Base-by-base conservation (phyloP, 2,329 filamentous ascomycete species). In the Xylariaceae sp. region DNA sequence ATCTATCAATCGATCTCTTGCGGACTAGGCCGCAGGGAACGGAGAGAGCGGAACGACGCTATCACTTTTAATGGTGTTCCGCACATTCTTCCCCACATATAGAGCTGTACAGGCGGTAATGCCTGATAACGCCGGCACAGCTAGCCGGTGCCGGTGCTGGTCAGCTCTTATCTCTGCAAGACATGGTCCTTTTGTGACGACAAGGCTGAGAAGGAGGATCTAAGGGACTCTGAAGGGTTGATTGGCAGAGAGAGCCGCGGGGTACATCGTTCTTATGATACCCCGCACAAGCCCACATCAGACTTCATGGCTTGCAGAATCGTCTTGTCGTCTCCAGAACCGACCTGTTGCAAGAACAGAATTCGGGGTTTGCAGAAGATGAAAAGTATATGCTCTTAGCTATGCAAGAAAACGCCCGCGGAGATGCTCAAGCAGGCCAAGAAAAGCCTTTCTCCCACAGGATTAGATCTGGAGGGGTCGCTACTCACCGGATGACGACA, bases 401-500 rank as follows among this genome's bases (percentile, higher is more conserved):
- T n/a, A n/a, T n/a, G n/a, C n/a, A 36, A 26, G 33, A 42, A 29
- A 45, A 24, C 35, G 43, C 36, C 59, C 56, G 62, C 61, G 63
- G 61, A 63, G 56, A 60, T 64, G 49, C 32, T 57, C 24, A 20
- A 53, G 3, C 15, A 35, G 23, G 35, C 30, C 27, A 45, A 54
- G 32, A 29, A 37, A n/a, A n/a, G n/a, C n/a, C n/a, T n/a, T n/a
- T n/a, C n/a, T n/a, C n/a, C n/a, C n/a, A n/a, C n/a, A n/a, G n/a
- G n/a, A n/a, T n/a, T n/a, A n/a, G n/a, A n/a, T n/a, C n/a, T 48
- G 18, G 53, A 53, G 58, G 53, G 53, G 40, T 36, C 42, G 40
- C 16, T 56, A 54, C 41, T 58, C 37, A 51, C 53, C 29, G 57
- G 54, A 57, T 59, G 55, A 58, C 48, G 52, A 54, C 52, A 53